Percentiles rank a stretch among this genome's conserved stretches.
Conservation (phyloP, 768 basidiomycete genomes). For the Rhizopogon vesiculosus region DNA sequence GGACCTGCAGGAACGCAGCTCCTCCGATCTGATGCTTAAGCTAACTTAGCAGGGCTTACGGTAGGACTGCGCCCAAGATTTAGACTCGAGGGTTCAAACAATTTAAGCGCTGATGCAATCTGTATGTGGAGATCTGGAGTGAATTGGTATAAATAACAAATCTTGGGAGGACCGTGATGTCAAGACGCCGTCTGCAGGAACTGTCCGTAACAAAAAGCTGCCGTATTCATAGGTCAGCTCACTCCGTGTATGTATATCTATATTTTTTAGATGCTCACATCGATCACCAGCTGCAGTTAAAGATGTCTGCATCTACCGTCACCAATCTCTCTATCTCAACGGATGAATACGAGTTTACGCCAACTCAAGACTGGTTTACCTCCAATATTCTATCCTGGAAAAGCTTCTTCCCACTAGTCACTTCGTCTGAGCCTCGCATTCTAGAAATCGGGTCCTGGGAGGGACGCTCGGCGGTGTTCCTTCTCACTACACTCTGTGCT, state of each 20-base stretch:
- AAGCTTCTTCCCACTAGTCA: conserved; percentile 34
- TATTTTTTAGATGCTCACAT: background rate
- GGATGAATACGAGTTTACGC: conserved; percentile 37
- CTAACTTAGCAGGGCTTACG: no score
- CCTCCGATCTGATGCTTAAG: no score
- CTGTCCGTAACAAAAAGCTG: background rate
- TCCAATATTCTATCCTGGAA: conserved; percentile 40
- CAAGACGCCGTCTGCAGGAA: background rate
- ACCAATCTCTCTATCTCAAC: conserved; percentile 1
- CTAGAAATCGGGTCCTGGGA: conserved; percentile 63
- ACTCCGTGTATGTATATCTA: background rate
- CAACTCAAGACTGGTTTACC: conserved; percentile 56
- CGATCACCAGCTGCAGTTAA: background rate
- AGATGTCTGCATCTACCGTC: background rate
- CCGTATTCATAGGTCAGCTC: background rate
- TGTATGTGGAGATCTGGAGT: no score
- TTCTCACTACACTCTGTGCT: conserved; percentile 43
- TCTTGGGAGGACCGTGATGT: background rate
- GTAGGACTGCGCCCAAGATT: no score
- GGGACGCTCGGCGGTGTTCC: conserved; percentile 56
- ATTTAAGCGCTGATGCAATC: no score
- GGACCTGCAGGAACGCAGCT: no score
- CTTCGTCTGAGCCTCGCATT: conserved; percentile 35
- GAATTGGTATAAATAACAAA: background rate
- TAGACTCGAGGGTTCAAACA: no score